Evolutionary conservation across 257 asterid genomes (phyloP).

Genomic region (Ilex aquifolium): DNA sequence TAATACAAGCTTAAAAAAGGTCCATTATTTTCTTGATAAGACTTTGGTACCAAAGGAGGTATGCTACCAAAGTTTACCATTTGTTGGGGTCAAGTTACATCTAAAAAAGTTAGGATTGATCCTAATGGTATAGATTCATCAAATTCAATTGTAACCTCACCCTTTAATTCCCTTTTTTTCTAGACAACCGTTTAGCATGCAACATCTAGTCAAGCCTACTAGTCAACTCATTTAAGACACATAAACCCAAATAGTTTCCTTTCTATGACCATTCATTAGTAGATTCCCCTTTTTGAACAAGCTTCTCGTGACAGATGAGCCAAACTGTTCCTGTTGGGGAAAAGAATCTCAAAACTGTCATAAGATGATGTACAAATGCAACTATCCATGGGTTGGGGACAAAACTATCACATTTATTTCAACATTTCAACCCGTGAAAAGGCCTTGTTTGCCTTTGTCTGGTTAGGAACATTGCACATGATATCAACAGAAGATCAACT

Average conservation of each 20-base stretch:
- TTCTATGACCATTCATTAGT: not conserved
- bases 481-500: not conserved
- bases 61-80: too few species aligned
- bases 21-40: too few species aligned
- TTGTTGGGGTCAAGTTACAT: too few species aligned
- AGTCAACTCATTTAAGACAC: conserved; percentile 6
- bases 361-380: too few species aligned
- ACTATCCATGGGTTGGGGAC: not conserved
- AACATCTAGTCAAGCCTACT: too few species aligned
- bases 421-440: conserved; percentile 29
- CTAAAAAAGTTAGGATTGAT: too few species aligned
- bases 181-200: too few species aligned
- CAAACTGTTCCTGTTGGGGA: conserved; percentile 37
- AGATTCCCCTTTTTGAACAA: not conserved
- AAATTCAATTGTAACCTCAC: too few species aligned
- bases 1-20: too few species aligned
- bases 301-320: conserved; percentile 45
- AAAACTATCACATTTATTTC: conserved; percentile 13
- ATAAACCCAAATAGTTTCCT: not conserved
- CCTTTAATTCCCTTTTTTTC: too few species aligned
- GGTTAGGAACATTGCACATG: conserved; percentile 33
- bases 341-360: conserved; percentile 21
- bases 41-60: too few species aligned
- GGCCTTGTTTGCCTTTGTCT: conserved; percentile 18
- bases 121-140: too few species aligned